Conservation (phyloP, 345 rosid species). For the Garcia nutans region DNA sequence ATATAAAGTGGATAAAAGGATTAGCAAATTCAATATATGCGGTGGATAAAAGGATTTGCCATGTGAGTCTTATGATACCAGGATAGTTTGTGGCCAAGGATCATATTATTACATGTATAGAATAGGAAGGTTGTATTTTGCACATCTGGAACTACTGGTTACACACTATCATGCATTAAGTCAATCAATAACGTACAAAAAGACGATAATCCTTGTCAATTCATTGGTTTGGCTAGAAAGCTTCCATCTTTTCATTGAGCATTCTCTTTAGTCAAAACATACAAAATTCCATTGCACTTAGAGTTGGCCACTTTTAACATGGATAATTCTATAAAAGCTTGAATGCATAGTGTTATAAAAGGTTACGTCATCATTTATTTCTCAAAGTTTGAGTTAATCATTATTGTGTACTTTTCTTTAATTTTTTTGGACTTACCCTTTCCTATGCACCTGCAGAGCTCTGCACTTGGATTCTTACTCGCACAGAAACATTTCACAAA, state of each 20-base stretch:
- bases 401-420: not conserved
- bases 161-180: not conserved
- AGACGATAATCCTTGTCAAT: not conserved
- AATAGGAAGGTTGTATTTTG: not conserved
- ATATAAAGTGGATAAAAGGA: not conserved
- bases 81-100: not conserved
- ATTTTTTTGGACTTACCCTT: not conserved
- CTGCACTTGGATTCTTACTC: conserved; percentile 93
- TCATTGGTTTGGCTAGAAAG: not conserved
- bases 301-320: too few species aligned
- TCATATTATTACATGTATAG: not conserved
- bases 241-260: not conserved
- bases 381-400: not conserved
- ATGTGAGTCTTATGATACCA: not conserved
- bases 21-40: not conserved
- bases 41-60: not conserved
- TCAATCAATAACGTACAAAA: not conserved
- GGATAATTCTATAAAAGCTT: too few species aligned
- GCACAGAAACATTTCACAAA: conserved; percentile 94
- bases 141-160: not conserved
- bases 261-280: not conserved
- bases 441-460: conserved; percentile 55
- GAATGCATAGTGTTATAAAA: too few species aligned
- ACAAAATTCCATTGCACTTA: not conserved
- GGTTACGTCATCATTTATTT: not conserved